Conservation (phyloP, 768 basidiomycete species). For the Aureoboletus auriporus region DNA sequence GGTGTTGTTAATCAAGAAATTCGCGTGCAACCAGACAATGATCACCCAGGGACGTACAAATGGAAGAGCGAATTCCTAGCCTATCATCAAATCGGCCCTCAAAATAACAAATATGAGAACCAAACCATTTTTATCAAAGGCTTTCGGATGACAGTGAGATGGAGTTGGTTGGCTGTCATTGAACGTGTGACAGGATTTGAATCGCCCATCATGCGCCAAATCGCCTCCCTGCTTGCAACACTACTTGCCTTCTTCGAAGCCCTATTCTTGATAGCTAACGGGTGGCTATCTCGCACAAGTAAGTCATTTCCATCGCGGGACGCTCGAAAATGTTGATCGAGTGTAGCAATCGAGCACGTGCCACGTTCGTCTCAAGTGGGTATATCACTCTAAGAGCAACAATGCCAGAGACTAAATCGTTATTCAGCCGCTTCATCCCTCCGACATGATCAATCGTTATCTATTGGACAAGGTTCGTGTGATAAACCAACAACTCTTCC, state of each 20-base stretch:
- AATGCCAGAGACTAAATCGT: background rate
- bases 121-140: slow-evolving; percentile 11
- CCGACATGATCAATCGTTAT: slow-evolving; percentile 6
- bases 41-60: background rate
- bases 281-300: background rate
- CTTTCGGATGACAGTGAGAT: slow-evolving; percentile 5
- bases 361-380: slow-evolving; percentile 1
- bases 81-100: background rate
- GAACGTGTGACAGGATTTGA: background rate
- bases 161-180: background rate
- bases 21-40: background rate
- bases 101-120: background rate
- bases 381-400: background rate
- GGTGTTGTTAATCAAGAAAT: background rate
- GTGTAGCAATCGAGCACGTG: background rate
- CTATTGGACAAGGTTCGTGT: slow-evolving; percentile 6
- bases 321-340: no score
- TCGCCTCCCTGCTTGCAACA: background rate
- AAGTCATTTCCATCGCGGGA: background rate
- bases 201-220: background rate
- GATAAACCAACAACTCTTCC: background rate
- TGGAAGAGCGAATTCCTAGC: background rate
- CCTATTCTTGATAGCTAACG: background rate
- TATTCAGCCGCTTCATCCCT: slow-evolving; percentile 4
- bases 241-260: background rate